phyloP scores from a whole-genome alignment of 2,329 filamentous ascomycete species.

The Cytospora schulzeri region DNA sequence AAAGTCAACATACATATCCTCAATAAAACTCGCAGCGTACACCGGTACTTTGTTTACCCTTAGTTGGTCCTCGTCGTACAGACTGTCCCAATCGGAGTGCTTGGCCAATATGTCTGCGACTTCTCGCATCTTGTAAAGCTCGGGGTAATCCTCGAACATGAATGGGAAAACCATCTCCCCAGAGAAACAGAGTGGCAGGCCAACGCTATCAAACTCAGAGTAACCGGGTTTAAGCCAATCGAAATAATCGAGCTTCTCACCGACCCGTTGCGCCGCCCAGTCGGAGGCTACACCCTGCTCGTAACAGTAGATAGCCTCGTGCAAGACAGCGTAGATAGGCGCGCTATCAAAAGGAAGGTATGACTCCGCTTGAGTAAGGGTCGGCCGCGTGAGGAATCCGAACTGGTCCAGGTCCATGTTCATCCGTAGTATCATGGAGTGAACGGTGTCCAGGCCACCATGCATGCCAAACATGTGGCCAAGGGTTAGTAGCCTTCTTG shows the following conservation, averaged over 20 bases:
- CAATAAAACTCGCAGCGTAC: conserved; percentile 66
- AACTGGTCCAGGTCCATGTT: conserved; percentile 74
- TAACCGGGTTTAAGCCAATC: conserved; percentile 52
- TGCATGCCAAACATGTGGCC: conserved; percentile 80
- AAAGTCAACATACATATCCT: conserved; percentile 76
- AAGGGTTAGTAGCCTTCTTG: conserved; percentile 73
- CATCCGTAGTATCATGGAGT: conserved; percentile 71
- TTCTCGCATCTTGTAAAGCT: conserved; percentile 68
- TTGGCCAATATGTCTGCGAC: conserved; percentile 70
- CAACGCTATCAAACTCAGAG: conserved; percentile 41
- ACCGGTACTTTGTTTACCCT: conserved; percentile 66
- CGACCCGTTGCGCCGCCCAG: conserved; percentile 74
- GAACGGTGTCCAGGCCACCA: conserved; percentile 74
- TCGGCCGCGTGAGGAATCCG: conserved; percentile 72
- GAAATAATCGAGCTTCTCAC: conserved; percentile 50
- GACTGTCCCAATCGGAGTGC: conserved; percentile 59
- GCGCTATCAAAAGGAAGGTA: conserved; percentile 71
- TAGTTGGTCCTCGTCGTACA: conserved; percentile 66
- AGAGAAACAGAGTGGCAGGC: conserved; percentile 72
- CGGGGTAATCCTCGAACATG: conserved; percentile 79
- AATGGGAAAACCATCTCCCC: conserved; percentile 92
- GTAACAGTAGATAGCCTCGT: conserved; percentile 86
- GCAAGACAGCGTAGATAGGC: conserved; percentile 82
- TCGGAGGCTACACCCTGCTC: conserved; percentile 62
- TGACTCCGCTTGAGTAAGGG: conserved; percentile 68